phyloP scores from a whole-genome alignment of 192 early-diverging fungal genomes.

The Coemansia sp. region DNA sequence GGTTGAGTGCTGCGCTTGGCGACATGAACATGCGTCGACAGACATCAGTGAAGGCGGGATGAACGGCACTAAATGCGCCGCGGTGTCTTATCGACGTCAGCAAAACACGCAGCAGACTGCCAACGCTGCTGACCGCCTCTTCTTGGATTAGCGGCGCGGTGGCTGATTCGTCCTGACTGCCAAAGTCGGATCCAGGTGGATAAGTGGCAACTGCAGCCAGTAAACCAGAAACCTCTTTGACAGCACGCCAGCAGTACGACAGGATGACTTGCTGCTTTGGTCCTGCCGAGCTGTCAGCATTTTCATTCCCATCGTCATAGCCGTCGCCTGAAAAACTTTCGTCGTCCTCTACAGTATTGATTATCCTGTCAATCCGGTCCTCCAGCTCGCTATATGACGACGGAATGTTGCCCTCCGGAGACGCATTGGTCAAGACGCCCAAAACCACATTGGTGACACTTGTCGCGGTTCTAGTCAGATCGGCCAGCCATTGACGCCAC shows the following conservation, averaged over 20 bases:
- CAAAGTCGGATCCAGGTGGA: constrained; percentile 27
- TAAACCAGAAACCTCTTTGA: constrained; percentile 79
- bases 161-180: neutral
- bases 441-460: constrained; percentile 62
- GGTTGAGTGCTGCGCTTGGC: constrained; percentile 50
- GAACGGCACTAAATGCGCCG: constrained; percentile 89
- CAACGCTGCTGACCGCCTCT: constrained; percentile 42
- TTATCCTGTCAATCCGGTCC: constrained; percentile 48
- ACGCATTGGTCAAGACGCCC: constrained; percentile 71
- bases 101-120: constrained; percentile 53
- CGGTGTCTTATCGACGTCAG: constrained; percentile 82
- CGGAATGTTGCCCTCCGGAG: constrained; percentile 90
- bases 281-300: constrained; percentile 37
- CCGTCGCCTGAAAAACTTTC: constrained; percentile 14
- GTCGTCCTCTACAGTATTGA: constrained; percentile 20
- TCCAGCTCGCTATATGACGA: constrained; percentile 74
- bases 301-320: constrained; percentile 35
- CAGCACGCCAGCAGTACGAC: constrained; percentile 88
- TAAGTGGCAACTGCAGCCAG: constrained; percentile 47
- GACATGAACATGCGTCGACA: constrained; percentile 70
- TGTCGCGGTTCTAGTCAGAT: constrained; percentile 55
- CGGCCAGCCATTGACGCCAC: constrained; percentile 58
- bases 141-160: constrained; percentile 13
- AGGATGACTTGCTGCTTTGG: constrained; percentile 83
- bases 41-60: constrained; percentile 71